Conservation (phyloP, 495 filamentous ascomycete genomes). For the Xylaria intraflava region DNA sequence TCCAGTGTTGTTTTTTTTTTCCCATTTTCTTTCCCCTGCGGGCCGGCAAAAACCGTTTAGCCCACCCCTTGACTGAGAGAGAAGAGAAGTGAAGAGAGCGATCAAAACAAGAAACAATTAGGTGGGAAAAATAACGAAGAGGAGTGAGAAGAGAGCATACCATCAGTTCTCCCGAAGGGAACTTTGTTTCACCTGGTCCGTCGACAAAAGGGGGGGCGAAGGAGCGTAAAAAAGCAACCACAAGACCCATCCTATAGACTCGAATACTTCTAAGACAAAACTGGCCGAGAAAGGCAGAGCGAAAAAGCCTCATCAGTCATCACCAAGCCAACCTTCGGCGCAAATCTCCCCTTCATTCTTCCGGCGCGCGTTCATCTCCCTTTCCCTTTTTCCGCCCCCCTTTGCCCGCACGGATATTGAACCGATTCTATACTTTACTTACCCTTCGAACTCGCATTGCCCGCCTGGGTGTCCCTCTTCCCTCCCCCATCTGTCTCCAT, state of each 20-base stretch:
- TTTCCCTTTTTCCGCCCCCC: too few relatives aligned
- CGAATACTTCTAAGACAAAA: constrained; percentile 26
- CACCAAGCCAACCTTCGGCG: constrained; percentile 3
- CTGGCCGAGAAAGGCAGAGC: constrained; percentile 11
- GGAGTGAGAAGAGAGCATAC: not conserved
- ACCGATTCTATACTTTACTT: constrained; percentile 1
- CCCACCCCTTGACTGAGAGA: not conserved
- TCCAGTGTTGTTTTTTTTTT: constrained; percentile 11
- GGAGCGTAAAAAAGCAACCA: constrained; percentile 11
- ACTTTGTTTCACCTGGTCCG: constrained; percentile 23
- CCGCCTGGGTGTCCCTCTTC: not conserved
- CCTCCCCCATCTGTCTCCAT: not conserved
- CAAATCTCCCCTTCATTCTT: constrained; percentile 10
- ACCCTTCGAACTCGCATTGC: constrained; percentile 1
- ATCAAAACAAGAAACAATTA: not conserved
- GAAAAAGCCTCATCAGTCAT: constrained; percentile 1
- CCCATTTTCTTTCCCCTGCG: too few relatives aligned
- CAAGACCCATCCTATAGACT: constrained; percentile 16
- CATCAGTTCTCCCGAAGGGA: constrained; percentile 7
- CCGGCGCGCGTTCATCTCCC: not conserved
- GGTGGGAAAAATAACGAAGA: not conserved
- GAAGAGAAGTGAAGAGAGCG: not conserved
- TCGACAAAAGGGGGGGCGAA: constrained; percentile 5
- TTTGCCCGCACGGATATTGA: too few relatives aligned
- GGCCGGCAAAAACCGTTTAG: not conserved